Evolutionary conservation across 257 asterid genomes (phyloP).

Genomic region (Jasminum sambac): DNA sequence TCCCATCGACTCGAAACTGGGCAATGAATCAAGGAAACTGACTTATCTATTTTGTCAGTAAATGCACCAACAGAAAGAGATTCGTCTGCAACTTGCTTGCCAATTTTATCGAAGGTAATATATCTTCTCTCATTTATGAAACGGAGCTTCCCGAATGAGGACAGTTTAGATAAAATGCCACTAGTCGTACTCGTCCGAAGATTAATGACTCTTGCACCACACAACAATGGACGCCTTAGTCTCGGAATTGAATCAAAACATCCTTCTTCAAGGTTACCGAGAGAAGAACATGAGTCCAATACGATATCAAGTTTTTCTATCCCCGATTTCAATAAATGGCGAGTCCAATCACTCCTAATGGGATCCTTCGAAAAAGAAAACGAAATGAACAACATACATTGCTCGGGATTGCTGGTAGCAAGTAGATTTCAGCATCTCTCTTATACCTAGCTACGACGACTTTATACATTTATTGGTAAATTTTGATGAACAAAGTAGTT

Average conservation of each 20-base stretch:
- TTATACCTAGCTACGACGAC: no score
- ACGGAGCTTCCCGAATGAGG: constrained; percentile 33
- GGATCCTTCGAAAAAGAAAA: constrained; percentile 29
- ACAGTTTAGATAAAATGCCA: constrained; percentile 29
- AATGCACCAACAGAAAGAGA: constrained; percentile 16
- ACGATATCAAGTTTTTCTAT: constrained; percentile 22
- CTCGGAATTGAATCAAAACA: constrained; percentile 36
- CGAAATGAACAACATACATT: neutral
- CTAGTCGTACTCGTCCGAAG: constrained; percentile 33
- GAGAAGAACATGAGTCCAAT: constrained; percentile 39
- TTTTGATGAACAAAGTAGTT: neutral
- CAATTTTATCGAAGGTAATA: neutral
- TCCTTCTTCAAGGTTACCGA: constrained; percentile 27
- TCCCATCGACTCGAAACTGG: neutral
- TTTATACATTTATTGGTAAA: neutral
- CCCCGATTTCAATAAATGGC: constrained; percentile 27
- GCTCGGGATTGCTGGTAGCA: constrained; percentile 1
- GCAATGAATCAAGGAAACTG: constrained; percentile 9
- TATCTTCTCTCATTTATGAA: constrained; percentile 25
- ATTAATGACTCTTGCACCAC: constrained; percentile 37
- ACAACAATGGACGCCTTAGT: constrained; percentile 27
- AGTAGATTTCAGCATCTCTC: neutral
- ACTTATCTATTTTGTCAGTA: neutral
- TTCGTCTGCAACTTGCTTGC: constrained; percentile 18
- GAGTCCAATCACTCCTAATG: constrained; percentile 25